These are phyloP conservation scores for Puccinia polysora DNA, from an alignment of 1,284 basidiomycete genomes.

Conservation along the genomic window DNA sequence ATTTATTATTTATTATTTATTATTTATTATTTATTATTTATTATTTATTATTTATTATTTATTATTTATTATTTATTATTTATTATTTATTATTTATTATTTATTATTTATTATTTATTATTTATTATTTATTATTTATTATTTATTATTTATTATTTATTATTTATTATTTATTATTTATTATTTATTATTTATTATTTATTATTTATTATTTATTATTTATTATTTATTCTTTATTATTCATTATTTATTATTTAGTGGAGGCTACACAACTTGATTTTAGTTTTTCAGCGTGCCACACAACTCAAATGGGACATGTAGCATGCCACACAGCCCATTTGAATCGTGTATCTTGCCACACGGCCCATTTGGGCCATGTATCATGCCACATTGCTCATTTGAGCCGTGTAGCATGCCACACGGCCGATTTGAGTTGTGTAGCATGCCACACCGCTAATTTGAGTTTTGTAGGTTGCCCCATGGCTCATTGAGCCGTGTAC, in stretches of 20 bases:
- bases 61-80: background rate
- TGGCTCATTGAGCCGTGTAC: too few relatives aligned
- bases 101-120: background rate
- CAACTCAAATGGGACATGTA: too few relatives aligned
- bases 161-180: background rate
- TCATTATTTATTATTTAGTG: too few relatives aligned
- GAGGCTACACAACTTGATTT: too few relatives aligned
- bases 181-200: background rate
- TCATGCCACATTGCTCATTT: background rate
- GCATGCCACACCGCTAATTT: too few relatives aligned
- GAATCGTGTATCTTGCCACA: too few relatives aligned
- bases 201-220: background rate
- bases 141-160: background rate
- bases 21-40: background rate
- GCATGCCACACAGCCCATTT: too few relatives aligned
- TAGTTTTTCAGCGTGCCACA: too few relatives aligned
- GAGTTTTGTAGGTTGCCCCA: too few relatives aligned
- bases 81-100: background rate
- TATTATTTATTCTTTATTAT: too few relatives aligned
- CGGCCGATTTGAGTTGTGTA: too few relatives aligned
- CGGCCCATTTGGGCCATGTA: background rate
- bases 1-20: background rate
- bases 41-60: background rate
- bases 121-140: background rate
- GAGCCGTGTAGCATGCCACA: background rate